Conservation (phyloP, 1,139 yeast genomes). For the Candida dubliniensis region DNA sequence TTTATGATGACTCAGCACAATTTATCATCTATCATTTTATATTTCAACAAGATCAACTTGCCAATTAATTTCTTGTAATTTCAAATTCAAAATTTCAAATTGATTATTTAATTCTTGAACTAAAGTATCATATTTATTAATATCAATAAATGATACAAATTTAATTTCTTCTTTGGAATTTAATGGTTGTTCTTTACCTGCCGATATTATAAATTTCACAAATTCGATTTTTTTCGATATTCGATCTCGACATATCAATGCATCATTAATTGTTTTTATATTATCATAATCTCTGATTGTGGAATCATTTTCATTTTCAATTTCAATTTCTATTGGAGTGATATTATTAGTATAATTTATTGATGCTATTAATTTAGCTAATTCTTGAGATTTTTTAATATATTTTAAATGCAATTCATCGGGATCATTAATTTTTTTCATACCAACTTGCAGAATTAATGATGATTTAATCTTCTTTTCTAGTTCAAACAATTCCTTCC, state of each 20-base stretch:
- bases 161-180: conserved; percentile 1
- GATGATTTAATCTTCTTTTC: neutral
- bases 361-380: neutral
- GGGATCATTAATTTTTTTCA: neutral
- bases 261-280: neutral
- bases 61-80: conserved; percentile 5
- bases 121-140: neutral
- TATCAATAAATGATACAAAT: conserved; percentile 1
- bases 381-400: neutral
- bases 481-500: neutral
- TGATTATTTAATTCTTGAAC: neutral
- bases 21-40: neutral
- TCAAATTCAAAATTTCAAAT: conserved; percentile 1
- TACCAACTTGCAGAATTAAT: conserved; percentile 5
- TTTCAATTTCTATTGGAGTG: neutral
- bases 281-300: too few species aligned
- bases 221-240: neutral
- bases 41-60: conserved; percentile 3
- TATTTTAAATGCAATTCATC: conserved; percentile 1
- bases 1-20: neutral
- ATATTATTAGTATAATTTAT: conserved; percentile 2
- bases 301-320: neutral
- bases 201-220: neutral
- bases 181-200: neutral
- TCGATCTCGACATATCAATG: neutral